Evolutionary conservation across 2,329 filamentous ascomycete genomes (phyloP).

Genomic region (Tolypocladium album): DNA sequence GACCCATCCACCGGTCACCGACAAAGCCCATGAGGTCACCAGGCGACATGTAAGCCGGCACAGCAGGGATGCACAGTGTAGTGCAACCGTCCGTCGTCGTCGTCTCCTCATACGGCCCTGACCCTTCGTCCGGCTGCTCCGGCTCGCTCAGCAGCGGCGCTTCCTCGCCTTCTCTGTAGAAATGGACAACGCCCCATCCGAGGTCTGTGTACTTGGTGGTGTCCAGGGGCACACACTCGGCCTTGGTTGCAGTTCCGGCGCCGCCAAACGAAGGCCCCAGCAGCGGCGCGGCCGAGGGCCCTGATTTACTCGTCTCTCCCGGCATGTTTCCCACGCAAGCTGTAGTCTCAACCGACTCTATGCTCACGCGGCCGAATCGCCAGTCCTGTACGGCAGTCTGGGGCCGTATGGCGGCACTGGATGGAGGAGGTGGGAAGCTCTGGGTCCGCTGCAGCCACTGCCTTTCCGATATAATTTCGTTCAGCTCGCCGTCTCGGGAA

Average conservation of each 20-base stretch:
- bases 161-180: conserved; percentile 80
- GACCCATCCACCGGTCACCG: conserved; percentile 73
- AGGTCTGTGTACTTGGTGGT: conserved; percentile 64
- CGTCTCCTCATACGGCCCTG: conserved; percentile 14
- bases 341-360: conserved; percentile 69
- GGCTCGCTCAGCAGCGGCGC: conserved; percentile 40
- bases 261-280: conserved; percentile 44
- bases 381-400: conserved; percentile 54
- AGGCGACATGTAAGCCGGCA: conserved; percentile 87
- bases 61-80: conserved; percentile 84
- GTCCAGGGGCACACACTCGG: conserved; percentile 61
- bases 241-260: conserved; percentile 71
- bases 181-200: conserved; percentile 86
- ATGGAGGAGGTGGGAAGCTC: conserved; percentile 31
- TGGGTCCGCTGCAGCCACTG: conserved; percentile 28
- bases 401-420: conserved; percentile 33
- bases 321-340: conserved; percentile 18
- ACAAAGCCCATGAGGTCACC: conserved; percentile 87
- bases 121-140: conserved; percentile 14
- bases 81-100: conserved; percentile 56
- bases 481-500: conserved; percentile 16
- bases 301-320: conserved; percentile 26
- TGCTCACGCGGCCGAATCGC: conserved; percentile 67
- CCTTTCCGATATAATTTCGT: conserved; percentile 26
- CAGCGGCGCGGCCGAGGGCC: conserved; percentile 38